Evolutionary conservation across 768 basidiomycete genomes (phyloP).

Genomic region (Rhodotorula paludigena): DNA sequence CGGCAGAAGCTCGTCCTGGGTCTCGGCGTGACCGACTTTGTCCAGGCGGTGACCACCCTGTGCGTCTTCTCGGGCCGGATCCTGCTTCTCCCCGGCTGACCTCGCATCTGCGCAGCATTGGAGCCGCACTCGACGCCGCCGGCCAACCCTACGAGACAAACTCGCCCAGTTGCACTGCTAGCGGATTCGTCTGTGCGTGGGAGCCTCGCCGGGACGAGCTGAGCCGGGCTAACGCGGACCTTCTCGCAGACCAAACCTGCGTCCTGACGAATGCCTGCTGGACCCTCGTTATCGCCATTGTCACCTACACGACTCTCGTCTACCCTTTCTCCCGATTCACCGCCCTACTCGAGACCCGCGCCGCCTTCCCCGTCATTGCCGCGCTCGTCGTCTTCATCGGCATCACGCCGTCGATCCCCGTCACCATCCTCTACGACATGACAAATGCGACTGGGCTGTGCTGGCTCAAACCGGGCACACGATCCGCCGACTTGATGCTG

Average conservation of each 20-base stretch:
- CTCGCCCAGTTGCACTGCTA: neutral
- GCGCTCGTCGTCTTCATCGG: constrained; percentile 2
- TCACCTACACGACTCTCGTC: constrained; percentile 21
- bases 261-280: constrained; percentile 20
- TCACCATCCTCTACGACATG: constrained; percentile 2
- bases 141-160: neutral
- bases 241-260: constrained; percentile 25
- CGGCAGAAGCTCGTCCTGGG: constrained; percentile 19
- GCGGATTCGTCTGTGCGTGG: constrained; percentile 20
- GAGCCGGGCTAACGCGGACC: neutral
- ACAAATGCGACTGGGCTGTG: constrained; percentile 20
- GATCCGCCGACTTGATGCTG: constrained; percentile 8
- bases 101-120: neutral
- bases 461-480: constrained; percentile 13
- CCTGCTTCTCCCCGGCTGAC: neutral
- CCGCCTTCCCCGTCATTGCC: constrained; percentile 7
- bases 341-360: neutral
- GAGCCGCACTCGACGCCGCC: neutral
- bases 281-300: constrained; percentile 23
- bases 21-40: constrained; percentile 13
- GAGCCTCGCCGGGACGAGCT: too few species aligned
- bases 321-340: constrained; percentile 24
- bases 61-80: neutral
- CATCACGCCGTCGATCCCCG: constrained; percentile 6
- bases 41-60: constrained; percentile 15